Percentiles rank a stretch among this genome's conserved stretches.
These are phyloP conservation scores for Citrullus amarus DNA, from an alignment of 306 rosid species.

Conservation along the genomic window DNA sequence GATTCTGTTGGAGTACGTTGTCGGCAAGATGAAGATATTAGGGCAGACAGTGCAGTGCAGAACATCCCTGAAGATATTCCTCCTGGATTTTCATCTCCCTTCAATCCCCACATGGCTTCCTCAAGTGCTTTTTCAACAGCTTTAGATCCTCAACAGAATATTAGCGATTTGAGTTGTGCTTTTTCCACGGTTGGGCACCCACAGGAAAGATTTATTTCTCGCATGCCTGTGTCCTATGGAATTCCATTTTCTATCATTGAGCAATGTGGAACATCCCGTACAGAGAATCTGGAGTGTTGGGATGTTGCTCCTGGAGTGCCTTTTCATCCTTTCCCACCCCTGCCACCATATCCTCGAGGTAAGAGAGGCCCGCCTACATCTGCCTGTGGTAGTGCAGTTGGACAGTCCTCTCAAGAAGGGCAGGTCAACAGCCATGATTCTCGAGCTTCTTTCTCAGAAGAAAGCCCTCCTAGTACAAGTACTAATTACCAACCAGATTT, in stretches of 20 bases:
- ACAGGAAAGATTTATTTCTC: slow-evolving; percentile 61
- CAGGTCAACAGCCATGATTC: slow-evolving; percentile 22
- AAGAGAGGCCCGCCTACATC: slow-evolving; percentile 30
- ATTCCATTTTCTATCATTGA: slow-evolving; percentile 55
- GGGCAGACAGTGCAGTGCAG: slow-evolving; percentile 26
- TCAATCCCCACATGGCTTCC: slow-evolving; percentile 19
- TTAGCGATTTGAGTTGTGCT: slow-evolving; percentile 20
- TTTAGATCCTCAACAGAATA: slow-evolving; percentile 21
- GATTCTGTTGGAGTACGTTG: slow-evolving; percentile 9
- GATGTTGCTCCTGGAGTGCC: slow-evolving; percentile 83
- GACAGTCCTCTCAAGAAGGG: slow-evolving; percentile 27
- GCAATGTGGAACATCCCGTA: slow-evolving; percentile 46
- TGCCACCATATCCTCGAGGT: slow-evolving; percentile 53
- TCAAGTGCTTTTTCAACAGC: slow-evolving; percentile 21
- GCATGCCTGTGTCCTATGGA: slow-evolving; percentile 74
- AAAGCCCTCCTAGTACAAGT: slow-evolving; percentile 41
- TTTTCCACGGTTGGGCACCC: slow-evolving; percentile 44
- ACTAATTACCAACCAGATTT: slow-evolving; percentile 24
- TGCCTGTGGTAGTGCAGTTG: slow-evolving; percentile 13
- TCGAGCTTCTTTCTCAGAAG: slow-evolving; percentile 30
- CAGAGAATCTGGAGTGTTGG: slow-evolving; percentile 50
- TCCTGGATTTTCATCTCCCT: slow-evolving; percentile 83
- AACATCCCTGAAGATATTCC: slow-evolving; percentile 59
- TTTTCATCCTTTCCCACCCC: slow-evolving; percentile 83
- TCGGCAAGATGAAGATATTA: slow-evolving; percentile 24